These are phyloP conservation scores for Knufia petricola DNA, from an alignment of 2,329 filamentous ascomycete species.

Conservation along the genomic window DNA sequence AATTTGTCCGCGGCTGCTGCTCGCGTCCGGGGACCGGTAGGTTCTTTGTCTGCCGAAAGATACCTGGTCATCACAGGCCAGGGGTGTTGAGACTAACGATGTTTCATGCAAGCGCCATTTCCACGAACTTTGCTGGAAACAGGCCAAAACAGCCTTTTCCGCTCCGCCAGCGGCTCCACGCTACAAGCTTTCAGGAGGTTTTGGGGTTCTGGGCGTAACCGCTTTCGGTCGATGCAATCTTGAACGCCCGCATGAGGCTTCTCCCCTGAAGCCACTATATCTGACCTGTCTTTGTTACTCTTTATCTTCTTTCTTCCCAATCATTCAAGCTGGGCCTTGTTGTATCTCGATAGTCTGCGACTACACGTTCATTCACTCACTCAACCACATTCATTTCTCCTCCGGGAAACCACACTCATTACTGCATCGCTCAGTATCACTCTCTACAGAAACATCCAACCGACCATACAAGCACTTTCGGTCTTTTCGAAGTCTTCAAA, in stretches of 20 bases:
- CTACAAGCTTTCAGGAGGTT: constrained; percentile 4
- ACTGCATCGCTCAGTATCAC: constrained; percentile 9
- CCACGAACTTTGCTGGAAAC: not conserved
- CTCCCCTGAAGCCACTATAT: constrained; percentile 8
- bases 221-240: constrained; percentile 5
- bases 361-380: constrained; percentile 16
- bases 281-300: constrained; percentile 3
- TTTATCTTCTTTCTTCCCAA: constrained; percentile 10
- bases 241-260: constrained; percentile 5
- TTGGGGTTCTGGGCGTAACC: constrained; percentile 3
- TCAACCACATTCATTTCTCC: constrained; percentile 18
- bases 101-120: constrained; percentile 9
- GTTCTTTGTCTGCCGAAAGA: constrained; percentile 4
- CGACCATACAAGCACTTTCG: constrained; percentile 1
- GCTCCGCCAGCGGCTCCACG: constrained; percentile 1
- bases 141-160: constrained; percentile 1
- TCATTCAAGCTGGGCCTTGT: constrained; percentile 10
- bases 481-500: constrained; percentile 2
- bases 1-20: not conserved
- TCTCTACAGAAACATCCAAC: not conserved
- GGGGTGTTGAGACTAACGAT: not conserved
- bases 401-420: constrained; percentile 18
- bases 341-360: constrained; percentile 17
- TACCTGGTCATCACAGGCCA: not conserved
- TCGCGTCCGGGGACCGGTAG: not conserved